Evolutionary conservation across 73 alveolate species (phyloP).

Genomic region (Paraurostyla sp.): DNA sequence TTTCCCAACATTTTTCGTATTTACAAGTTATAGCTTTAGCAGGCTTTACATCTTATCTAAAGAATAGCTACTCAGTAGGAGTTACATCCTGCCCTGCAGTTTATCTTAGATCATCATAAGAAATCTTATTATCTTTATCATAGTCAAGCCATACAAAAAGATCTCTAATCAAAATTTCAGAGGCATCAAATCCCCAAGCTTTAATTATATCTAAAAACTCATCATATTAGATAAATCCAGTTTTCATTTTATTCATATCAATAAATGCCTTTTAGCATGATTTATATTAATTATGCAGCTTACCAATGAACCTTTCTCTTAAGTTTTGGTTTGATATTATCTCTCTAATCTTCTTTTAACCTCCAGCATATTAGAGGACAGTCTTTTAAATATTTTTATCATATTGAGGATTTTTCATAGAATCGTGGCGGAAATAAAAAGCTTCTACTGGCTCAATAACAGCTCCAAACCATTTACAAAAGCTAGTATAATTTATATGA

Average conservation of each 20-base stretch:
- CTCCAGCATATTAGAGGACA: slow-evolving; percentile 37
- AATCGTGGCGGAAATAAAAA: slow-evolving; percentile 75
- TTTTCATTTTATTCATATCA: slow-evolving; percentile 52
- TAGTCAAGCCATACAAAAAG: slow-evolving; percentile 60
- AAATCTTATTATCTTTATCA: slow-evolving; percentile 63
- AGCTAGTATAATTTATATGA: slow-evolving; percentile 60
- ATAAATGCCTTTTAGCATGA: slow-evolving; percentile 69
- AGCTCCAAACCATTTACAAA: slow-evolving; percentile 74
- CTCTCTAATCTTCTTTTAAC: slow-evolving; percentile 33
- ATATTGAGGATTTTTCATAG: slow-evolving; percentile 67
- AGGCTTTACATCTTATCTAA: slow-evolving; percentile 62
- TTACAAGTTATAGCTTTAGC: slow-evolving; percentile 60
- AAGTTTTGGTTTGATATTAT: slow-evolving; percentile 14
- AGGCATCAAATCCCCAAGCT: slow-evolving; percentile 70
- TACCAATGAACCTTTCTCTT: slow-evolving; percentile 23
- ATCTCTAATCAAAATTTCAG: slow-evolving; percentile 32
- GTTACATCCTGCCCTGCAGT: slow-evolving; percentile 66
- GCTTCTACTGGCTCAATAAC: slow-evolving; percentile 72
- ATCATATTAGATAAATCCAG: slow-evolving; percentile 56
- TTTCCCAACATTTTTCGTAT: slow-evolving; percentile 76
- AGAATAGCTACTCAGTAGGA: slow-evolving; percentile 68
- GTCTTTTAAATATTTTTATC: slow-evolving; percentile 53
- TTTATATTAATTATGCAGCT: slow-evolving; percentile 60
- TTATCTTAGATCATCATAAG: slow-evolving; percentile 66
- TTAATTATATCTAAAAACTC: slow-evolving; percentile 51